Base-by-base conservation (phyloP, 768 basidiomycete species). In the Lentinula sp. region DNA sequence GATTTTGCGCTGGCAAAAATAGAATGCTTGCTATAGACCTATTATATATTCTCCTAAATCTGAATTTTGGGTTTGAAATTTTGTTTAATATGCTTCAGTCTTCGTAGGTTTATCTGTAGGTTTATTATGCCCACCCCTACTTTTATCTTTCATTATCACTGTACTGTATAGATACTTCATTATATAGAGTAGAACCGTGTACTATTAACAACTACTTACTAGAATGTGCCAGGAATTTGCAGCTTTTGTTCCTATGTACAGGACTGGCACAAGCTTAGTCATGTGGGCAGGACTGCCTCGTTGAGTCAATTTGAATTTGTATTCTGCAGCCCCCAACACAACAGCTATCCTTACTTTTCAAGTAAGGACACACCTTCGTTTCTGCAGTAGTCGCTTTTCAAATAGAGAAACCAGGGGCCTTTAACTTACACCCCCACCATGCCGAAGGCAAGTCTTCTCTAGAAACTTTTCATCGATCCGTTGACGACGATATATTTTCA, bases 1-100 rank as follows among this genome's bases (percentile, higher is more conserved):
- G 86, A 88, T 63, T 73, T 78, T 42, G 81, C 85, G 5, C 74
- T 91, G 41, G 85, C 86, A 67, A 81, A 78, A 65, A 86, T 90
- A 83, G 88, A 91, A 69, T 77, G 77, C 48, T 75, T 82, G 49
- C 65, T 83, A 76, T 77, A 63, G 76, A 70, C n/a, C 35, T 46
- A 15, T 58, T 33, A 52, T 52, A 45, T 55, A 56, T 16, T 56
- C 39, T 61, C 41, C 33, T 41, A 41, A 12, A 28, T 33, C 43
- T 20, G n/a, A 16, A 49, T 16, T 42, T 41, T 10, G 13, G 16
- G 23, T 12, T 35, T n/a, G 35, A 10, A 16, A 6, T 32, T 23
- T 42, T 39, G 20, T 41, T n/a, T 39, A 6, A n/a, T 13, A 4
- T 55, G 32, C 54, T 23, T 55, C 33, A 18, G 32, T 23, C 37